phyloP scores from a whole-genome alignment of 345 rosid genomes.

The Draba incana region DNA sequence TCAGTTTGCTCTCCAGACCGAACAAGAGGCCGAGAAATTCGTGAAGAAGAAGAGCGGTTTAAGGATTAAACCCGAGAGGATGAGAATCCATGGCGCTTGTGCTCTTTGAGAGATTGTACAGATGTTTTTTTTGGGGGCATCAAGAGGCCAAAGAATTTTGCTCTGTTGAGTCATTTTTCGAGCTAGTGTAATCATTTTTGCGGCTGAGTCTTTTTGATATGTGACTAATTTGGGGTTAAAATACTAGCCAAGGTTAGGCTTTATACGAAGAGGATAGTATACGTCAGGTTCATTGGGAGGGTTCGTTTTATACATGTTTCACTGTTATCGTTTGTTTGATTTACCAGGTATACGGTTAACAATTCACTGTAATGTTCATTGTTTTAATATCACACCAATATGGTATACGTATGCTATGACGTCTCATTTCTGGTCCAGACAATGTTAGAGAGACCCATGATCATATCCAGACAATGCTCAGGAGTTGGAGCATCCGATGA shows the following conservation, averaged over 20 bases:
- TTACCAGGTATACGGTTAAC: not conserved
- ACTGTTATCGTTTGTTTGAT: not conserved
- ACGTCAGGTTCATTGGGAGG: constrained; percentile 16
- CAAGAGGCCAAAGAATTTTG: constrained; percentile 41
- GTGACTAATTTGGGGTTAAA: constrained; percentile 4
- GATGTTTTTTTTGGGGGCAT: constrained; percentile 20
- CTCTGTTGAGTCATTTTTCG: constrained; percentile 26
- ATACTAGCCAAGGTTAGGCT: constrained; percentile 25
- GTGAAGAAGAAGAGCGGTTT: constrained; percentile 47
- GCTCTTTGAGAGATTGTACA: constrained; percentile 37
- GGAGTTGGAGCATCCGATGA: too few species aligned
- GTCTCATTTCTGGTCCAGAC: too few species aligned
- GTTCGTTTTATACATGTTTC: not conserved
- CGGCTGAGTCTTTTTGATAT: constrained; percentile 20
- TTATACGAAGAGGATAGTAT: constrained; percentile 27
- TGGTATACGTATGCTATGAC: not conserved
- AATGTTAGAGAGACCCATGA: too few species aligned
- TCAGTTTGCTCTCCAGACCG: constrained; percentile 61
- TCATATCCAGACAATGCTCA: too few species aligned
- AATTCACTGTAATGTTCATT: constrained; percentile 1
- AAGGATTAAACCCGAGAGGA: constrained; percentile 59
- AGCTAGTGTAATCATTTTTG: constrained; percentile 37
- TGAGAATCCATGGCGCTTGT: constrained; percentile 22
- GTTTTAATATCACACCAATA: not conserved
- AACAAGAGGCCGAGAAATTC: constrained; percentile 55